Conservation (phyloP, 805 yeast species). For the Myxozyma kluyveri region DNA sequence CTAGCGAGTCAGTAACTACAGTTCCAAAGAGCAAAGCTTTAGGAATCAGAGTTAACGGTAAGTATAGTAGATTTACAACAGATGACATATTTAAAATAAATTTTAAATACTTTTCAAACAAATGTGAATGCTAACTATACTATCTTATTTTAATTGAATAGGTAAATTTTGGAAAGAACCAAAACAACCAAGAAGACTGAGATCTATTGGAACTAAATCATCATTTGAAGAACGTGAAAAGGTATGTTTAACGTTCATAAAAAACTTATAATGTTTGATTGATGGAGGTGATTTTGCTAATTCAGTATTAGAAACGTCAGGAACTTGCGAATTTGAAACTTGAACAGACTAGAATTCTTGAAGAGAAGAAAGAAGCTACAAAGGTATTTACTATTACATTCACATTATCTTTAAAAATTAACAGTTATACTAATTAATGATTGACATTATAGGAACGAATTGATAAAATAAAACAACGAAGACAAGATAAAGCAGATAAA, state of each 20-base stretch:
- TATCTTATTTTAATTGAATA: no score
- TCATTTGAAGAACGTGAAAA: conserved; percentile 67
- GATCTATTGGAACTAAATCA: conserved; percentile 49
- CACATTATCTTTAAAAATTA: conserved; percentile 8
- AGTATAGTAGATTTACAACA: no score
- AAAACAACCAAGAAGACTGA: conserved; percentile 38
- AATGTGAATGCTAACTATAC: no score
- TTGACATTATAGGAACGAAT: conserved; percentile 45
- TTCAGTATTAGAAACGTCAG: conserved; percentile 42
- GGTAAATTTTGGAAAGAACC: conserved; percentile 42
- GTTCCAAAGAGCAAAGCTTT: no score
- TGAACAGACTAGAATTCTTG: conserved; percentile 68
- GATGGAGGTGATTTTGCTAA: not conserved
- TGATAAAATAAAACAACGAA: conserved; percentile 54
- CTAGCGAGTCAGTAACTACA: no score
- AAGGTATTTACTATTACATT: conserved; percentile 36
- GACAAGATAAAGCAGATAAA: conserved; percentile 70
- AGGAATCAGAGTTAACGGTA: conserved; percentile 17
- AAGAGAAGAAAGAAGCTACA: conserved; percentile 60
- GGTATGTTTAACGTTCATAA: conserved; percentile 31
- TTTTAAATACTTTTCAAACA: no score
- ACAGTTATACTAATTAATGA: not conserved
- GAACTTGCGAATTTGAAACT: conserved; percentile 66
- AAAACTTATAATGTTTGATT: not conserved
- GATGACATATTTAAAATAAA: no score